Percentiles rank a stretch among this genome's conserved stretches.
Conservation (phyloP, 805 yeast species). For the Ogataea siamensis region DNA sequence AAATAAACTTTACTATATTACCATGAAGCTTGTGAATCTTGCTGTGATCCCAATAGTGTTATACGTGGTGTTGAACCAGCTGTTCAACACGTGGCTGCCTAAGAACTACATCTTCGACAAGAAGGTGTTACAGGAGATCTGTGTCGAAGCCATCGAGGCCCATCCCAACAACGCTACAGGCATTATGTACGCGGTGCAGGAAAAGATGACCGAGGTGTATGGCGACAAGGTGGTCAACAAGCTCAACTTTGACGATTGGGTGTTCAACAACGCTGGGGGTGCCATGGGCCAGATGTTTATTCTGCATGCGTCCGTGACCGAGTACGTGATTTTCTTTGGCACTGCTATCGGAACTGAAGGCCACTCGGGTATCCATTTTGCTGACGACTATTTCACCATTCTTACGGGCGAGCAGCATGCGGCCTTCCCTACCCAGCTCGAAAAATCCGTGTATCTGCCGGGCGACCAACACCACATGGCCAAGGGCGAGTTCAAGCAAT, state of each 20-base stretch:
- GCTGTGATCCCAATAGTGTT: slow-evolving; percentile 29
- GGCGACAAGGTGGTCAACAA: slow-evolving; percentile 68
- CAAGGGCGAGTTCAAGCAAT: slow-evolving; percentile 79
- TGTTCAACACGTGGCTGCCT: slow-evolving; percentile 69
- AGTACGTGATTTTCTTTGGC: slow-evolving; percentile 91
- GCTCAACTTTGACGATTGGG: slow-evolving; percentile 80
- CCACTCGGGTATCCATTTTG: slow-evolving; percentile 92
- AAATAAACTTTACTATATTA: not conserved
- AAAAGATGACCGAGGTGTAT: slow-evolving; percentile 57
- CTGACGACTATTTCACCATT: slow-evolving; percentile 96
- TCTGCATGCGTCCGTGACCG: slow-evolving; percentile 90
- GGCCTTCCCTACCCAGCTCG: slow-evolving; percentile 59
- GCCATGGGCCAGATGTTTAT: slow-evolving; percentile 98
- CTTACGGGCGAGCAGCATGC: slow-evolving; percentile 77
- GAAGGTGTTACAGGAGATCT: slow-evolving; percentile 54
- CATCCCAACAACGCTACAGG: slow-evolving; percentile 62
- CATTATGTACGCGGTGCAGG: slow-evolving; percentile 60
- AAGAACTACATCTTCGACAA: slow-evolving; percentile 68
- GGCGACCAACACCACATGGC: slow-evolving; percentile 82
- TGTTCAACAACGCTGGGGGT: slow-evolving; percentile 96
- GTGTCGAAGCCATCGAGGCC: slow-evolving; percentile 49
- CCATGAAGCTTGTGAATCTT: slow-evolving; percentile 16
- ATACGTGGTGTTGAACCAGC: slow-evolving; percentile 37
- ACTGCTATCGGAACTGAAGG: slow-evolving; percentile 95
- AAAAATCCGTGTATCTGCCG: slow-evolving; percentile 72